Evolutionary conservation across 345 rosid species (phyloP).

Genomic region (Rubroshorea leprosula): DNA sequence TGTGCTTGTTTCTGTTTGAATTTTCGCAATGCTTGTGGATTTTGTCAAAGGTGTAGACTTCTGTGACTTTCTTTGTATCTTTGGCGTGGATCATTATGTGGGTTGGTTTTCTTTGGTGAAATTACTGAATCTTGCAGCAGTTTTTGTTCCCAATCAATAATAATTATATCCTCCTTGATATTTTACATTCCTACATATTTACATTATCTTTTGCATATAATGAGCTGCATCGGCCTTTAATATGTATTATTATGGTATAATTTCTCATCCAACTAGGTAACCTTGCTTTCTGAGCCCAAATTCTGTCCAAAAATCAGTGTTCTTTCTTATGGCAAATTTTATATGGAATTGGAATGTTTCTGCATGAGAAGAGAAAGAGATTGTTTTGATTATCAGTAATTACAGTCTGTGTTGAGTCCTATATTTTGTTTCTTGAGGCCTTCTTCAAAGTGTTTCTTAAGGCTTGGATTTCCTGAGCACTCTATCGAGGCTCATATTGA

Average conservation of each 20-base stretch:
- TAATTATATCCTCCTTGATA: no score
- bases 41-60: background rate
- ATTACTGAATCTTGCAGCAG: no score
- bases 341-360: background rate
- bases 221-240: background rate
- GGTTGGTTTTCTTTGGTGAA: background rate
- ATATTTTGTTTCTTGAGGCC: background rate
- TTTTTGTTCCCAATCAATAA: no score
- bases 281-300: background rate
- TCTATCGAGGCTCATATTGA: background rate
- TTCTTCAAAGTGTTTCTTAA: background rate
- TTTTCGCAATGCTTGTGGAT: background rate
- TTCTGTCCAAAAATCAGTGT: background rate
- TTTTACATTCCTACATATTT: no score
- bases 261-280: background rate
- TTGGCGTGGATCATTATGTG: slow-evolving; percentile 9
- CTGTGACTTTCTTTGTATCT: background rate
- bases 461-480: background rate
- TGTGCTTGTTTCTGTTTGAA: background rate
- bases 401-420: background rate
- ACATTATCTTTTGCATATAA: background rate
- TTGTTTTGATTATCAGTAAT: background rate
- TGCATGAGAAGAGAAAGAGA: background rate
- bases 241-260: no score
- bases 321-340: background rate